These are phyloP conservation scores for Fimicolochytrium jonesii DNA, from an alignment of 192 early-diverging fungal species.

Conservation along the genomic window DNA sequence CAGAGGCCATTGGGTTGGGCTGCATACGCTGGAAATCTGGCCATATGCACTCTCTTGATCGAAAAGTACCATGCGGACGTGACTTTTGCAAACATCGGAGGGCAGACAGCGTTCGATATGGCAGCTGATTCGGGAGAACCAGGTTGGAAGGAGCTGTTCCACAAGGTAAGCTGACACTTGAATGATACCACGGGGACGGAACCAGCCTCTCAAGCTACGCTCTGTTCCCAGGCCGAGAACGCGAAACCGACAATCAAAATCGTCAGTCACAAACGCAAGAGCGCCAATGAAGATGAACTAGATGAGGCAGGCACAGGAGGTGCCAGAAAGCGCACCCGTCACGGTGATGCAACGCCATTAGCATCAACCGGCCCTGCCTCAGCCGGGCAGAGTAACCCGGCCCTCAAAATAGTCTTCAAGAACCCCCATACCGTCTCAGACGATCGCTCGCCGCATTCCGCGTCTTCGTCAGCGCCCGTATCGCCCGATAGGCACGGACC, in stretches of 20 bases:
- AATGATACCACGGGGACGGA: background rate
- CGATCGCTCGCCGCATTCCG: too few relatives aligned
- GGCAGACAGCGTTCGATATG: constrained; percentile 76
- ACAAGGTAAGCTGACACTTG: constrained; percentile 4
- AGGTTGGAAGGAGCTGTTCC: constrained; percentile 50
- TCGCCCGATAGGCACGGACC: background rate
- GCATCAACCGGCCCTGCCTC: too few relatives aligned
- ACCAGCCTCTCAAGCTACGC: background rate
- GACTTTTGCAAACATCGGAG: constrained; percentile 69
- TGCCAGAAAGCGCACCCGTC: too few relatives aligned
- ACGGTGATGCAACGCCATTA: too few relatives aligned
- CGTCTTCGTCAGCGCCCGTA: too few relatives aligned
- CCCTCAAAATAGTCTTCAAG: too few relatives aligned
- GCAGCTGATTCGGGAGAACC: constrained; percentile 59
- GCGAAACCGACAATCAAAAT: background rate
- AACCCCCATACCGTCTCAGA: too few relatives aligned
- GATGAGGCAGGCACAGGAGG: too few relatives aligned
- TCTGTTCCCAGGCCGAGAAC: too few relatives aligned
- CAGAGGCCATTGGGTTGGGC: constrained; percentile 86
- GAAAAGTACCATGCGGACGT: constrained; percentile 71
- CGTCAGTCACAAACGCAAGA: background rate
- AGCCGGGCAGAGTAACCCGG: too few relatives aligned
- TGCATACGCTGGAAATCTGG: constrained; percentile 70
- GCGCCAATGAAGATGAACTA: background rate
- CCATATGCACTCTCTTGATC: constrained; percentile 67